Conservation (phyloP, 345 rosid species). For the Streptanthus diversifolius region DNA sequence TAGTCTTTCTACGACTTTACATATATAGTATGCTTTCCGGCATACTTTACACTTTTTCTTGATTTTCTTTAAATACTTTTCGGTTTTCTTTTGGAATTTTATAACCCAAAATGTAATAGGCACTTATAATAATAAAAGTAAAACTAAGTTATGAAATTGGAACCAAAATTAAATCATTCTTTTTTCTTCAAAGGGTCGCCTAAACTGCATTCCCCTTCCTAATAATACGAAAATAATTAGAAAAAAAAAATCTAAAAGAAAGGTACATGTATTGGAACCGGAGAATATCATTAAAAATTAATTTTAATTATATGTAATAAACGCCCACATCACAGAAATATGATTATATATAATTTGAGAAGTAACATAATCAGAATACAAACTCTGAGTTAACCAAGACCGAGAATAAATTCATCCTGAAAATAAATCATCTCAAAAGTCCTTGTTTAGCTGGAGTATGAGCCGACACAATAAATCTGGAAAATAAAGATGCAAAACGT, state of each 20-base stretch:
- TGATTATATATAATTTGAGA: too few relatives aligned
- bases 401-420: too few relatives aligned
- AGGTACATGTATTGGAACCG: too few relatives aligned
- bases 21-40: conserved; percentile 17
- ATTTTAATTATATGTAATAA: too few relatives aligned
- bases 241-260: too few relatives aligned
- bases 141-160: neutral
- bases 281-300: too few relatives aligned
- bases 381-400: too few relatives aligned
- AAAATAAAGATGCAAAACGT: neutral
- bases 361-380: too few relatives aligned
- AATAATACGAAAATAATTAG: neutral
- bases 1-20: conserved; percentile 19
- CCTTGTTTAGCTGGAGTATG: too few relatives aligned
- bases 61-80: conserved; percentile 14
- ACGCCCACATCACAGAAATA: too few relatives aligned
- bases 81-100: neutral
- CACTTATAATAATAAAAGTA: neutral
- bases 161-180: neutral
- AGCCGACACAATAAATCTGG: neutral
- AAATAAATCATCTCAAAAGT: too few relatives aligned
- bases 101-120: neutral
- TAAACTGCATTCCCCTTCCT: neutral
- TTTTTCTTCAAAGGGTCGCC: conserved; percentile 17
- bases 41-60: conserved; percentile 29